phyloP scores from a whole-genome alignment of 305 asterid species.

The Fraxinus floribunda region DNA sequence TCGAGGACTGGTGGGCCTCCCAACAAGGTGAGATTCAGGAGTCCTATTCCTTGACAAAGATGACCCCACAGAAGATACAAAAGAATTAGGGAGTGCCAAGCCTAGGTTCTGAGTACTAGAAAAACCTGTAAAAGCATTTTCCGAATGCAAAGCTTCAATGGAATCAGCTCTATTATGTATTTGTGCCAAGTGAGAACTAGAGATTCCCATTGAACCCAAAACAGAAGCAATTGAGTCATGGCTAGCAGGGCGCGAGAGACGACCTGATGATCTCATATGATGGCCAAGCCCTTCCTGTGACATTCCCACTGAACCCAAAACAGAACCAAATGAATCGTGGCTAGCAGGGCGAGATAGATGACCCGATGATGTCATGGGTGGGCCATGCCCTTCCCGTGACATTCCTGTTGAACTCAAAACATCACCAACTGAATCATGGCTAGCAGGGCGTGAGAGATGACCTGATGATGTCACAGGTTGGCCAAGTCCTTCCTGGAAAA shows the following conservation, averaged over 20 bases:
- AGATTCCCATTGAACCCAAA: constrained; percentile 26
- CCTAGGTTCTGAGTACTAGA: constrained; percentile 34
- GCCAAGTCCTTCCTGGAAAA: constrained; percentile 60
- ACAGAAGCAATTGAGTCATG: constrained; percentile 45
- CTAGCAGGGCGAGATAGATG: constrained; percentile 53
- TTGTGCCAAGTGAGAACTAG: constrained; percentile 30
- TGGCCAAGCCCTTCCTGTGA: constrained; percentile 67
- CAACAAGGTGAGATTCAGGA: constrained; percentile 27
- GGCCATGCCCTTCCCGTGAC: constrained; percentile 63
- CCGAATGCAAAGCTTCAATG: constrained; percentile 32
- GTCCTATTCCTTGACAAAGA: constrained; percentile 30
- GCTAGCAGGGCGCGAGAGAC: constrained; percentile 54
- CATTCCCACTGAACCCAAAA: constrained; percentile 24
- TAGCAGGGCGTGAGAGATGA: constrained; percentile 50
- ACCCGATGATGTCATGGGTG: constrained; percentile 33
- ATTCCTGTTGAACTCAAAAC: constrained; percentile 27
- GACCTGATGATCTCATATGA: constrained; percentile 30
- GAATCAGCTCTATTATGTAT: constrained; percentile 36
- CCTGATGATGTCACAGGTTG: constrained; percentile 41
- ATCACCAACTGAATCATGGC: constrained; percentile 51
- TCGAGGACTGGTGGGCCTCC: constrained; percentile 35
- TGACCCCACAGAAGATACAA: constrained; percentile 25
- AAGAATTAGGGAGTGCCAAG: constrained; percentile 30
- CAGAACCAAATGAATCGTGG: constrained; percentile 46
- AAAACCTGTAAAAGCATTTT: constrained; percentile 33